These are phyloP conservation scores for Rhodosporidiobolus odoratus DNA, from an alignment of 768 basidiomycete genomes.

Conservation along the genomic window DNA sequence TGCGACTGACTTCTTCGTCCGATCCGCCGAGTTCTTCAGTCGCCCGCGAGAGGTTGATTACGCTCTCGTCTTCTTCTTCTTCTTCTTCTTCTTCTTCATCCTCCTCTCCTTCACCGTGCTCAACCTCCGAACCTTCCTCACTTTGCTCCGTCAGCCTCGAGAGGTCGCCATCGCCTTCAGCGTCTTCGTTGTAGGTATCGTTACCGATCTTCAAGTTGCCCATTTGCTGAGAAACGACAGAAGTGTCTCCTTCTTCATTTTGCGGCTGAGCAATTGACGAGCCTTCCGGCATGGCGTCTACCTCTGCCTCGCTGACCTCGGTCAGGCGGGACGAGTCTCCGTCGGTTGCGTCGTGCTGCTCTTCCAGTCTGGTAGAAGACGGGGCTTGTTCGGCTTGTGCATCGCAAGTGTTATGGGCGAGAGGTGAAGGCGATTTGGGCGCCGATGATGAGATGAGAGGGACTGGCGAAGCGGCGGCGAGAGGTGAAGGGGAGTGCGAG, in stretches of 20 bases:
- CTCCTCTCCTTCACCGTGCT: too few species aligned
- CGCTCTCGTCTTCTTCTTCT: neutral
- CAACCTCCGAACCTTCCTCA: neutral
- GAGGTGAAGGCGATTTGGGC: neutral
- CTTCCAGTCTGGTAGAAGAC: neutral
- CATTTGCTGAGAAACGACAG: too few species aligned
- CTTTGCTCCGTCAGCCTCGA: neutral
- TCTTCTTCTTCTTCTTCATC: neutral
- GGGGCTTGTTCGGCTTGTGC: too few species aligned
- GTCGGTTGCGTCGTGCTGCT: neutral
- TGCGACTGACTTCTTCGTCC: neutral
- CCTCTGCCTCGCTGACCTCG: neutral
- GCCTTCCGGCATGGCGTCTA: too few species aligned
- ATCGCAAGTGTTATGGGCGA: too few species aligned
- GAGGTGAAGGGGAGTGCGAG: neutral
- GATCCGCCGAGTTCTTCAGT: neutral
- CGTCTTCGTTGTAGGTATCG: too few species aligned
- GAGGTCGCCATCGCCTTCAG: too few species aligned
- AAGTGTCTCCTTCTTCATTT: too few species aligned
- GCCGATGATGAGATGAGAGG: neutral
- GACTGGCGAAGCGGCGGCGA: neutral
- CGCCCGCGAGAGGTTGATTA: neutral
- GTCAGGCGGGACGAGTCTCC: neutral
- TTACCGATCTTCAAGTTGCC: too few species aligned
- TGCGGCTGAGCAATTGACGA: too few species aligned